These are phyloP conservation scores for Ramularia collo-cygni DNA, from an alignment of 2,329 filamentous ascomycete species.

Conservation along the genomic window DNA sequence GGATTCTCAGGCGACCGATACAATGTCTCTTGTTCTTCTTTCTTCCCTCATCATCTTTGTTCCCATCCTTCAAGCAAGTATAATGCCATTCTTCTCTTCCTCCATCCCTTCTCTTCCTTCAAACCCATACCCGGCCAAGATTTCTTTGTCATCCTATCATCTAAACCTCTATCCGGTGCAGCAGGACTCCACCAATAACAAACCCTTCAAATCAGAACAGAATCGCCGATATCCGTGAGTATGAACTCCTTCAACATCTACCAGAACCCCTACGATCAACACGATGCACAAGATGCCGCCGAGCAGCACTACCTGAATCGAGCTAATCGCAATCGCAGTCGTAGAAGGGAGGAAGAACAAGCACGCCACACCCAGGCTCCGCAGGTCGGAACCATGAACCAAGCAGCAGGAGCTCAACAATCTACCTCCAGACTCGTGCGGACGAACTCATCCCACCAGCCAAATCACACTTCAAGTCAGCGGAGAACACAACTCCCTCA, in stretches of 20 bases:
- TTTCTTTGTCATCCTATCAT: too few relatives aligned
- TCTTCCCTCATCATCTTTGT: too few relatives aligned
- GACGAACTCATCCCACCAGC: not conserved
- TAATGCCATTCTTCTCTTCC: too few relatives aligned
- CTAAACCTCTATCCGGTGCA: too few relatives aligned
- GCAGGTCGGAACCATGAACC: not conserved
- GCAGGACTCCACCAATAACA: too few relatives aligned
- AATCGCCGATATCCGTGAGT: too few relatives aligned
- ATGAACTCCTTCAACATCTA: not conserved
- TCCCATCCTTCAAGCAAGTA: too few relatives aligned
- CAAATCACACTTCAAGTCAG: not conserved
- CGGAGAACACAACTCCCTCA: not conserved
- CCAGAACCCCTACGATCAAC: not conserved
- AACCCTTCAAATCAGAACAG: too few relatives aligned
- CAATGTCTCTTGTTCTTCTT: too few relatives aligned
- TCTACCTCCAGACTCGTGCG: not conserved
- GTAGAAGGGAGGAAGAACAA: conserved; percentile 5
- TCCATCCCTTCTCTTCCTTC: too few relatives aligned
- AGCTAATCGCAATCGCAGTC: conserved; percentile 5
- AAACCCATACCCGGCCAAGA: too few relatives aligned
- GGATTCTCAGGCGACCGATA: too few relatives aligned
- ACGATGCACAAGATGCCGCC: not conserved
- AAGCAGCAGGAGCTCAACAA: not conserved
- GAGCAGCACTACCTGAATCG: not conserved
- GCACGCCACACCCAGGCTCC: not conserved